phyloP scores from a whole-genome alignment of 164 flowering plant genomes.

The Berberis thunbergii region DNA sequence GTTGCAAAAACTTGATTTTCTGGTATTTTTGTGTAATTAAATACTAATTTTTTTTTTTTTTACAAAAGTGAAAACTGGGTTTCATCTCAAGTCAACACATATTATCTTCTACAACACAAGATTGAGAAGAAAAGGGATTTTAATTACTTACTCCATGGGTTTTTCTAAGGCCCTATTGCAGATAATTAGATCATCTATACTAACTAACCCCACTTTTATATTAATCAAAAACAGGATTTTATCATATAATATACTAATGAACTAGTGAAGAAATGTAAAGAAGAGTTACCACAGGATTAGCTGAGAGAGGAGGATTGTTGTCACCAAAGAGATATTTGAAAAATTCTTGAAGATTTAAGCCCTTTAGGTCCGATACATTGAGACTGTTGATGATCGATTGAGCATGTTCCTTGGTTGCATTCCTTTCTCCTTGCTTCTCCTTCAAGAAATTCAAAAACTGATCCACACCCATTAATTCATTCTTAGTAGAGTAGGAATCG shows the following conservation, averaged over 20 bases:
- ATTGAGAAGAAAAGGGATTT: background rate
- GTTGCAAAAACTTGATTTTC: no score
- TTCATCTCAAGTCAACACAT: no score
- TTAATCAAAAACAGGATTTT: background rate
- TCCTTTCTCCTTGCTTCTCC: constrained; percentile 50
- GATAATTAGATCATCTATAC: background rate
- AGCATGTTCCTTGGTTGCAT: constrained; percentile 55
- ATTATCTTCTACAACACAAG: no score
- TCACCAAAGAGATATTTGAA: constrained; percentile 30
- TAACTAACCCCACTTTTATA: background rate
- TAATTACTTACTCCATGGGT: background rate
- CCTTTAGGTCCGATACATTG: constrained; percentile 20
- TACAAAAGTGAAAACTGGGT: no score
- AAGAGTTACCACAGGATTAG: constrained; percentile 14
- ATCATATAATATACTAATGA: background rate
- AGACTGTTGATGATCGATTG: constrained; percentile 45
- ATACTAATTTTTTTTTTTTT: no score
- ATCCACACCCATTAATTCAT: constrained; percentile 54
- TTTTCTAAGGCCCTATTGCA: no score
- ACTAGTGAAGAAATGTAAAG: background rate
- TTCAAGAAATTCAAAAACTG: constrained; percentile 53
- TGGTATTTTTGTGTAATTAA: no score
- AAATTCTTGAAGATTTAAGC: constrained; percentile 28
- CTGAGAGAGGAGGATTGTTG: constrained; percentile 25
- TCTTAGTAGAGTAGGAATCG: constrained; percentile 41